phyloP scores from a whole-genome alignment of 257 asterid genomes.

The Nyctanthes arbortristis region DNA sequence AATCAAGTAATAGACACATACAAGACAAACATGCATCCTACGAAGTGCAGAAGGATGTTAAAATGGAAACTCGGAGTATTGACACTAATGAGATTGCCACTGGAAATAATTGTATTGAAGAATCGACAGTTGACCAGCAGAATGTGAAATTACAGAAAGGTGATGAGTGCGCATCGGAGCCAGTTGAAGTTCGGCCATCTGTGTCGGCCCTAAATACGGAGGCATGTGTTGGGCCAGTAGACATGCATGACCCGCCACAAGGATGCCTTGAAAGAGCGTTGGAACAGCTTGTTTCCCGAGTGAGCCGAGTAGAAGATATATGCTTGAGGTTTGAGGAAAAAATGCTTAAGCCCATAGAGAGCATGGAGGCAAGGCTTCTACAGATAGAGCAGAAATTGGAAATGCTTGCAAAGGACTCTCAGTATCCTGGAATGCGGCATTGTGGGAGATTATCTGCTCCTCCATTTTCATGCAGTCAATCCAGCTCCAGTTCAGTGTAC shows the following conservation, averaged over 20 bases:
- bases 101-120: conserved; percentile 23
- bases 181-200: conserved; percentile 30
- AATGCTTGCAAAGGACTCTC: conserved; percentile 50
- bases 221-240: conserved; percentile 27
- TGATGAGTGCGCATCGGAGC: conserved; percentile 34
- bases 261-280: conserved; percentile 54
- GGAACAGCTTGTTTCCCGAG: conserved; percentile 73
- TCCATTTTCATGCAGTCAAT: conserved; percentile 63
- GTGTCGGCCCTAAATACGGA: conserved; percentile 11
- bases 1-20: conserved; percentile 48
- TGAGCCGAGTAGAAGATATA: conserved; percentile 74
- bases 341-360: conserved; percentile 78
- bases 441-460: conserved; percentile 72
- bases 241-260: conserved; percentile 25
- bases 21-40: conserved; percentile 44
- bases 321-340: conserved; percentile 86
- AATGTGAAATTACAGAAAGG: conserved; percentile 36
- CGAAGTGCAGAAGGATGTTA: conserved; percentile 40
- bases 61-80: conserved; percentile 29
- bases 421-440: conserved; percentile 39
- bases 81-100: conserved; percentile 31
- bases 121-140: conserved; percentile 26
- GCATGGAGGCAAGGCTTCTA: conserved; percentile 78
- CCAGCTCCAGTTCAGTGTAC: conserved; percentile 58
- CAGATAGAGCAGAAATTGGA: conserved; percentile 76